Evolutionary conservation across 371 early-diverging fungal genomes (phyloP).

Genomic region (Rhizomucor miehei): DNA sequence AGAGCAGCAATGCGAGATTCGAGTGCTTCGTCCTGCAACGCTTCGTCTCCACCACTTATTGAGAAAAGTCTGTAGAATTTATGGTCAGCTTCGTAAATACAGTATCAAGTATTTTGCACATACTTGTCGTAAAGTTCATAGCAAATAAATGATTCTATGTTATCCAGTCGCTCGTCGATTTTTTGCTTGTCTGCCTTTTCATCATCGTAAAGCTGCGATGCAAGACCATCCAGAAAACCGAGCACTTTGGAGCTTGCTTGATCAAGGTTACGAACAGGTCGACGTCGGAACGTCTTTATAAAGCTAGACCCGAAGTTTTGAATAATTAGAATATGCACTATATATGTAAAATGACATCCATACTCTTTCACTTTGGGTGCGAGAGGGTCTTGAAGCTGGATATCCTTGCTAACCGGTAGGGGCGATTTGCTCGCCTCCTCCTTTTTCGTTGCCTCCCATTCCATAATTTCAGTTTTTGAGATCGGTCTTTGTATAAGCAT

Average conservation of each 20-base stretch:
- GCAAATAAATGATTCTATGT: conserved; percentile 39
- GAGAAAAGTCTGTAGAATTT: conserved; percentile 13
- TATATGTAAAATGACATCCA: neutral
- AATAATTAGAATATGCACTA: too few relatives aligned
- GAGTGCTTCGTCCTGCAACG: conserved; percentile 59
- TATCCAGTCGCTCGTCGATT: conserved; percentile 29
- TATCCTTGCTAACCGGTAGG: neutral
- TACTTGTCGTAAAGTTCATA: conserved; percentile 39
- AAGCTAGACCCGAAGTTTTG: conserved; percentile 18
- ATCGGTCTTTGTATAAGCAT: conserved; percentile 46
- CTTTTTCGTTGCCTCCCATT: conserved; percentile 25
- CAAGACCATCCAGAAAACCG: conserved; percentile 30
- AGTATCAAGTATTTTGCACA: too few relatives aligned
- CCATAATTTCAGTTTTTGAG: conserved; percentile 34
- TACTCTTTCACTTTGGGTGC: conserved; percentile 4
- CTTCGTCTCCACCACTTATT: conserved; percentile 41
- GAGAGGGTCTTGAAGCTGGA: conserved; percentile 5
- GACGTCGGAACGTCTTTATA: conserved; percentile 26
- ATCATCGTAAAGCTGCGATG: neutral
- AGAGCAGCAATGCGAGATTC: conserved; percentile 72
- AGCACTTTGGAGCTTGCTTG: conserved; percentile 17
- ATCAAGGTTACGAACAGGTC: conserved; percentile 27
- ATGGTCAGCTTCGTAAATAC: neutral
- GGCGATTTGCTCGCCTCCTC: neutral
- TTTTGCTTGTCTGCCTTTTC: conserved; percentile 8